A percentile compares a stretch with the other conserved stretches of the same genome.
Conservation (phyloP, 805 yeast genomes). For the Hanseniaspora clermontiae region DNA sequence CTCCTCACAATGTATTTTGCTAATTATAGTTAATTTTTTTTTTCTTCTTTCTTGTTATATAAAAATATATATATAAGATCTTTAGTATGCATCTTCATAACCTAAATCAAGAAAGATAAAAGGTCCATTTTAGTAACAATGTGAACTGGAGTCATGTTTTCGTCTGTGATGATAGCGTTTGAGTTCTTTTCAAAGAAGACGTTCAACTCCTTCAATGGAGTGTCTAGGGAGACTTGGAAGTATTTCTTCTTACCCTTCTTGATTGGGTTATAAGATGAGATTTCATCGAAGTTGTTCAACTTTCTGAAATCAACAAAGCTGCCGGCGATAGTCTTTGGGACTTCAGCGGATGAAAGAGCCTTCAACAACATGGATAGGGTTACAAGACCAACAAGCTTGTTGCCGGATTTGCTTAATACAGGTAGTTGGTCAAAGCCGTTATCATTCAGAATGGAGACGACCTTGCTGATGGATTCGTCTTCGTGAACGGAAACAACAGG, state of each 20-base stretch:
- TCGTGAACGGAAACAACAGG: slow-evolving; percentile 67
- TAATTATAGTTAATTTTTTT: too few relatives aligned
- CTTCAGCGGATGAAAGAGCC: slow-evolving; percentile 48
- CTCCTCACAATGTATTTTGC: too few relatives aligned
- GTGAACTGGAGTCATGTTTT: slow-evolving; percentile 58
- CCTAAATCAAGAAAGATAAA: slow-evolving; percentile 36
- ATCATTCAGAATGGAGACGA: slow-evolving; percentile 54
- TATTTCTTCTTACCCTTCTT: slow-evolving; percentile 55
- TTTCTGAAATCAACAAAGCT: slow-evolving; percentile 60
- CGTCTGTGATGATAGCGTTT: slow-evolving; percentile 69
- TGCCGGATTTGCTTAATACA: slow-evolving; percentile 43
- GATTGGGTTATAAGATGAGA: slow-evolving; percentile 49
- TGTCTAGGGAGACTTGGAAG: slow-evolving; percentile 49
- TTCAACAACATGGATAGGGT: slow-evolving; percentile 64
- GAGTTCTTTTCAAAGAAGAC: slow-evolving; percentile 75
- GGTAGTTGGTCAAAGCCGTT: slow-evolving; percentile 82
- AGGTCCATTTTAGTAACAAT: slow-evolving; percentile 81
- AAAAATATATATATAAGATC: background rate
- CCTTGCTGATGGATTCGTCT: slow-evolving; percentile 46
- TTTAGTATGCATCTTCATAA: too few relatives aligned
- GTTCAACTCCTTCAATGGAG: slow-evolving; percentile 56
- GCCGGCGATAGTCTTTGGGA: slow-evolving; percentile 38
- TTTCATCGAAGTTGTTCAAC: slow-evolving; percentile 46
- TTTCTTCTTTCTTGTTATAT: too few relatives aligned
- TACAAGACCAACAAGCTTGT: slow-evolving; percentile 56